A percentile compares a stretch with the other conserved stretches of the same genome.
phyloP scores from a whole-genome alignment of 495 filamentous ascomycete genomes.

The Penicillium odoratum region DNA sequence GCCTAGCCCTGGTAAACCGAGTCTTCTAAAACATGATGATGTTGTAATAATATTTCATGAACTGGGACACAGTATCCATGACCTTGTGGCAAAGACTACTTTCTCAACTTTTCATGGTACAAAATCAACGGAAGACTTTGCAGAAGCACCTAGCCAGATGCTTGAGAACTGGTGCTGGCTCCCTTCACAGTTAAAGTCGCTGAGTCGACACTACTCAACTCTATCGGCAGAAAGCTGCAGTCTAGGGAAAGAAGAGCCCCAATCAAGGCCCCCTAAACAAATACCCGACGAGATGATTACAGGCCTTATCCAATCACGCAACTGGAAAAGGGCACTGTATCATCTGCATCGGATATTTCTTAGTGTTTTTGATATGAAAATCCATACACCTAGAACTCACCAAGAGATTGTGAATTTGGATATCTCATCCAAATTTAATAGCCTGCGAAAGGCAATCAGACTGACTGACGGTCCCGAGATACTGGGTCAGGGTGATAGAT shows the following conservation, averaged over 20 bases:
- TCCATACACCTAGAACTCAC: not conserved
- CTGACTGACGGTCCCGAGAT: not conserved
- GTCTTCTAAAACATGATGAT: not conserved
- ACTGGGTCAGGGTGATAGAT: not conserved
- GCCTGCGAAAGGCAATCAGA: not conserved
- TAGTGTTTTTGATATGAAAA: not conserved
- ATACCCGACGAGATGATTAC: not conserved
- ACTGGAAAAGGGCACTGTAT: not conserved
- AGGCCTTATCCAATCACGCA: not conserved
- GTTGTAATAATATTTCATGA: not conserved
- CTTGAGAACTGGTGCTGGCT: conserved; percentile 2
- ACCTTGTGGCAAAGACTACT: not conserved
- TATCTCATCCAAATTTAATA: not conserved
- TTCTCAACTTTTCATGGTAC: not conserved
- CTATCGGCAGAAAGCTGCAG: not conserved
- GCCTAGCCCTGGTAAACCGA: not conserved
- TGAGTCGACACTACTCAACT: conserved; percentile 1
- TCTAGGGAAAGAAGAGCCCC: not conserved
- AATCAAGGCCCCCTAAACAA: not conserved
- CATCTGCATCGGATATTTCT: conserved; percentile 1
- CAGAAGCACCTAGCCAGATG: not conserved
- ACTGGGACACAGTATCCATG: conserved; percentile 1
- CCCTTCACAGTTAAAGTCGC: not conserved
- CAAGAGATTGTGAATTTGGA: not conserved
- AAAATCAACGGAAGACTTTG: not conserved